Evolutionary conservation across 2,329 filamentous ascomycete genomes (phyloP), one percentile per base, ranked within the genome.

Genomic region (Epichloe sp.): DNA sequence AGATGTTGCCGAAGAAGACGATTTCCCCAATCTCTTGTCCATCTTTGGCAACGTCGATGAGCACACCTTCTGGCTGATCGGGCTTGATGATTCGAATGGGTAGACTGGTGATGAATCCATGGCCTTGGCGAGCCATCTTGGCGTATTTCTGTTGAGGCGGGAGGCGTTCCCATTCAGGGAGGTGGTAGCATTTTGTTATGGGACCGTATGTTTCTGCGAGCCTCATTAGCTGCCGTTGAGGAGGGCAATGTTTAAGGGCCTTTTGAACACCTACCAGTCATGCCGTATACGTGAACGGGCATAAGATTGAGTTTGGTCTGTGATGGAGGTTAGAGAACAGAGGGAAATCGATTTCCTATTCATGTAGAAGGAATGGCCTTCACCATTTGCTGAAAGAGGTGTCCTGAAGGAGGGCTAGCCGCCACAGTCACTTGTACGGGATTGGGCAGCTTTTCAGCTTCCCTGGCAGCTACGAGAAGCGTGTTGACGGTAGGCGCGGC

Each of bases 401-500:
- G 85, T 1, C 86, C 85, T 0, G 86, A 90, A 0, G 93, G 93
- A 4, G 93, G 93, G 53, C 84, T 90, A 2, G 91, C 93, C 3
- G 93, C 93, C 3, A 98, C 93, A 0, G 90, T 95, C 5, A 98
- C 93, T 15, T 82, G 77, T 10, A 97, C 89, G 0, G 82, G 79
- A 1, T 80, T 69, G 0, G 81, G 73, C 1, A 98, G 74, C 46
- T 68, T 77, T 57, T 77, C 78, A 2, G 93, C 91, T 65, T 89
- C 83, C 41, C 83, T 76, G 3, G 86, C 78, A 12, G 85, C 85
- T 63, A 93, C 95, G 3, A 98, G 79, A 1, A 97, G 71, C 0
- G 91, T 98, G 65, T 97, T 97, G 49, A 98, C 93, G 0, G 93
- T 98, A 0, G 93, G 93, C 0, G 91, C 93, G 1, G 91, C 91